Percentiles rank a stretch among this genome's conserved stretches.
These are phyloP conservation scores for Colletotrichum acutatum DNA, from an alignment of 2,329 filamentous ascomycete species.

Conservation along the genomic window DNA sequence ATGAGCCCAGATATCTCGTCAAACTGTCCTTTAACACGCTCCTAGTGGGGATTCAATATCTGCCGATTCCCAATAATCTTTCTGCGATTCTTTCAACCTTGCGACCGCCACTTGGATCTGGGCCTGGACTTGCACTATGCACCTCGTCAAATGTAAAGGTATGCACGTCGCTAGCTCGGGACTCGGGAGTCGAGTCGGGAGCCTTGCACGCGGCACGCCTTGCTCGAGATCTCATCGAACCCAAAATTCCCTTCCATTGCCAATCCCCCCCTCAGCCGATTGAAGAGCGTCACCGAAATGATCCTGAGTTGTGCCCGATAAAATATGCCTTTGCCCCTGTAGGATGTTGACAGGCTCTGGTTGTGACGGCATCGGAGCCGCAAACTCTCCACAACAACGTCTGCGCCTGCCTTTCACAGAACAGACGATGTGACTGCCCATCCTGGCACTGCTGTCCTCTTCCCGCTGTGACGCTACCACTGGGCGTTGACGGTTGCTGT, in stretches of 20 bases:
- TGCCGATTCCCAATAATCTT: slow-evolving; percentile 19
- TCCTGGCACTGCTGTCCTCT: background rate
- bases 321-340: background rate
- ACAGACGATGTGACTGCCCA: background rate
- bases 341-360: background rate
- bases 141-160: background rate
- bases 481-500: slow-evolving; percentile 28
- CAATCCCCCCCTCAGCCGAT: background rate
- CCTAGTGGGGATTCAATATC: slow-evolving; percentile 12
- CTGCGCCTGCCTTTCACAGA: background rate
- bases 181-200: background rate
- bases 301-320: background rate
- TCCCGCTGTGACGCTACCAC: slow-evolving; percentile 11
- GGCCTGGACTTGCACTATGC: background rate
- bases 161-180: background rate
- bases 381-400: background rate
- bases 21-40: background rate
- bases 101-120: slow-evolving; percentile 13
- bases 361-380: slow-evolving; percentile 3
- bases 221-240: background rate
- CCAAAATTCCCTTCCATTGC: background rate
- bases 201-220: background rate
- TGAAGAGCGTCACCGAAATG: background rate
- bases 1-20: slow-evolving; percentile 33
- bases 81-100: slow-evolving; percentile 4